Percentiles rank a stretch among this genome's conserved stretches.
phyloP scores from a whole-genome alignment of 2,329 filamentous ascomycete species.

The Dothistroma septosporum region DNA sequence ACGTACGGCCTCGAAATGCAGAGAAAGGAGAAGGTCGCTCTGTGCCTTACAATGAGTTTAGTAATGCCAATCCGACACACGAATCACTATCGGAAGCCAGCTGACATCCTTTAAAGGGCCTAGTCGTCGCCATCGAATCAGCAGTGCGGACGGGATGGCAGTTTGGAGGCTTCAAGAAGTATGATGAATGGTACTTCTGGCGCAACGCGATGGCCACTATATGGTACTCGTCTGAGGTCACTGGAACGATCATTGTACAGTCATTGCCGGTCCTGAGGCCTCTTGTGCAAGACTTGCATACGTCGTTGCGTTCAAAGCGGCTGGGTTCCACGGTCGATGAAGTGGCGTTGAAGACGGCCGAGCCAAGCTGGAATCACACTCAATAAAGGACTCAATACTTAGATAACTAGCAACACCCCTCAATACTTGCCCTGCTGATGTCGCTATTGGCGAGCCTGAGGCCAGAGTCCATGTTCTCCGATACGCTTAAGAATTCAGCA shows the following conservation, averaged over 20 bases:
- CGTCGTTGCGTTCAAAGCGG: conserved; percentile 37
- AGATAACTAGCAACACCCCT: too few relatives aligned
- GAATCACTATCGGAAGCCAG: neutral
- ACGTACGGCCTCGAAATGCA: conserved; percentile 49
- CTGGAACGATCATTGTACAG: conserved; percentile 54
- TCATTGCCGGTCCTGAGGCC: conserved; percentile 52
- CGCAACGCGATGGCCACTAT: conserved; percentile 46
- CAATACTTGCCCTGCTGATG: too few relatives aligned
- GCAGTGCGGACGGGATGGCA: conserved; percentile 50
- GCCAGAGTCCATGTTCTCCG: too few relatives aligned
- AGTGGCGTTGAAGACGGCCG: conserved; percentile 13
- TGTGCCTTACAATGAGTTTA: conserved; percentile 50
- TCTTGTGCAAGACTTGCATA: conserved; percentile 43
- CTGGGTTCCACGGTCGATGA: conserved; percentile 26
- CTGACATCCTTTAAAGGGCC: conserved; percentile 30
- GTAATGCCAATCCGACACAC: neutral
- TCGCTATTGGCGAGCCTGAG: too few relatives aligned
- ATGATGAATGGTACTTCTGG: conserved; percentile 49
- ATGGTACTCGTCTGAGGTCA: conserved; percentile 51
- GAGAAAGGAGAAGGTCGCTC: conserved; percentile 47
- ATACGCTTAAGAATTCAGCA: too few relatives aligned
- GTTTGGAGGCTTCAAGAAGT: conserved; percentile 43
- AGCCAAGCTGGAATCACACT: conserved; percentile 14
- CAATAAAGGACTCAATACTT: too few relatives aligned
- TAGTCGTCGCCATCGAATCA: conserved; percentile 49